Percentiles rank a stretch among this genome's conserved stretches.
Evolutionary conservation across 75 land plant genomes (phyloP).

Genomic region (Picea sitchensis): DNA sequence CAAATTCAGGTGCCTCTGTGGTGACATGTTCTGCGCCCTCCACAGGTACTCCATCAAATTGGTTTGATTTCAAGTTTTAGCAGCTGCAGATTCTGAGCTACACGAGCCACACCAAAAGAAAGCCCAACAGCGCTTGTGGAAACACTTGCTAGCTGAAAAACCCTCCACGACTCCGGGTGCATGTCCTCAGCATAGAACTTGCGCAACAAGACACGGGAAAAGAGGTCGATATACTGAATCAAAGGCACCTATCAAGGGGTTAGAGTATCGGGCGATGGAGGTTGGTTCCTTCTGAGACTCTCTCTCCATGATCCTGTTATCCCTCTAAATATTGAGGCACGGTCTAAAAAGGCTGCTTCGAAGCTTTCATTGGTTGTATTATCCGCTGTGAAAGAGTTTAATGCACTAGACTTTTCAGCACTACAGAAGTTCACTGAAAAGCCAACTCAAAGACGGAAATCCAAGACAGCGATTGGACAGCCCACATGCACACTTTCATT

Average conservation of each 20-base stretch:
- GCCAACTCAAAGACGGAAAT: too few relatives aligned
- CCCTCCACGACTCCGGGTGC: constrained; percentile 17
- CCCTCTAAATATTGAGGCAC: constrained; percentile 96
- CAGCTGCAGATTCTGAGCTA: too few relatives aligned
- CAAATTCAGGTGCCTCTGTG: constrained; percentile 58
- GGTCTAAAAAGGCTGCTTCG: constrained; percentile 62
- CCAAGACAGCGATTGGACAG: too few relatives aligned
- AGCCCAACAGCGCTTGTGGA: too few relatives aligned
- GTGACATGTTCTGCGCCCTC: constrained; percentile 35
- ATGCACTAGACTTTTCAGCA: constrained; percentile 48
- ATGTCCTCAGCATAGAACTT: constrained; percentile 37
- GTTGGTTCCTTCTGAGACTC: constrained; percentile 96
- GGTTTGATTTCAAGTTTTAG: too few relatives aligned
- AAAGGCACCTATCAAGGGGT: constrained; percentile 17
- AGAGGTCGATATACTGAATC: too few relatives aligned
- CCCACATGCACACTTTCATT: too few relatives aligned
- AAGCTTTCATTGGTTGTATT: constrained; percentile 71
- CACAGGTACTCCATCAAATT: constrained; percentile 33
- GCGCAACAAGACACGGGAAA: constrained; percentile 19
- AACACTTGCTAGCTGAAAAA: neutral
- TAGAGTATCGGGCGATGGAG: constrained; percentile 93
- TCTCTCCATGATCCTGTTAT: constrained; percentile 98
- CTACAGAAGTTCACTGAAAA: too few relatives aligned
- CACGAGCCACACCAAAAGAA: too few relatives aligned
- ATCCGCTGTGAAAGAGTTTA: constrained; percentile 58